Percentiles rank a stretch among this genome's conserved stretches.
Evolutionary conservation across 345 rosid genomes (phyloP).

Genomic region (Eucalyptus shirleyi): DNA sequence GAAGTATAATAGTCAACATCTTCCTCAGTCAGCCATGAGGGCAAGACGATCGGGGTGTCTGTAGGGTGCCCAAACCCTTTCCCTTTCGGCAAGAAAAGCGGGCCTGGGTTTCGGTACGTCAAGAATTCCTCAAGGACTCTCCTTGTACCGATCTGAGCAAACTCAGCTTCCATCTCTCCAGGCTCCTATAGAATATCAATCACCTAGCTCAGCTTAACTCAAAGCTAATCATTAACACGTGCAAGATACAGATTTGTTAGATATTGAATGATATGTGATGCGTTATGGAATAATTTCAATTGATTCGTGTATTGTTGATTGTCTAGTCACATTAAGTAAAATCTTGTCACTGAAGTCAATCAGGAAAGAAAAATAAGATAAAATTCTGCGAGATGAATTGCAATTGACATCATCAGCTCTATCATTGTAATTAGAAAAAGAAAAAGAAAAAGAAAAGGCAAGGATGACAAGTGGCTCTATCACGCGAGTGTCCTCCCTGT

Average conservation of each 20-base stretch:
- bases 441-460: background rate
- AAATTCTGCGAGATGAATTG: background rate
- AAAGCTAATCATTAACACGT: background rate
- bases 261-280: background rate
- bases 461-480: background rate
- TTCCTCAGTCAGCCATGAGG: conserved; percentile 61
- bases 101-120: conserved; percentile 25
- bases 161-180: conserved; percentile 61
- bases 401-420: background rate
- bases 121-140: conserved; percentile 34
- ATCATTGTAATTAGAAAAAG: background rate
- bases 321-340: background rate
- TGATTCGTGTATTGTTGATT: background rate
- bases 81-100: conserved; percentile 35
- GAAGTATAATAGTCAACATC: conserved; percentile 32
- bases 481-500: background rate
- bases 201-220: background rate
- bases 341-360: background rate
- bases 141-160: conserved; percentile 25
- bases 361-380: background rate
- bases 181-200: conserved; percentile 16
- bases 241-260: background rate
- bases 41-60: conserved; percentile 18
- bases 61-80: conserved; percentile 19
- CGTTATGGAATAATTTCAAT: background rate